Evolutionary conservation across 495 filamentous ascomycete species (phyloP).

Genomic region (Tuber umbilicatum): DNA sequence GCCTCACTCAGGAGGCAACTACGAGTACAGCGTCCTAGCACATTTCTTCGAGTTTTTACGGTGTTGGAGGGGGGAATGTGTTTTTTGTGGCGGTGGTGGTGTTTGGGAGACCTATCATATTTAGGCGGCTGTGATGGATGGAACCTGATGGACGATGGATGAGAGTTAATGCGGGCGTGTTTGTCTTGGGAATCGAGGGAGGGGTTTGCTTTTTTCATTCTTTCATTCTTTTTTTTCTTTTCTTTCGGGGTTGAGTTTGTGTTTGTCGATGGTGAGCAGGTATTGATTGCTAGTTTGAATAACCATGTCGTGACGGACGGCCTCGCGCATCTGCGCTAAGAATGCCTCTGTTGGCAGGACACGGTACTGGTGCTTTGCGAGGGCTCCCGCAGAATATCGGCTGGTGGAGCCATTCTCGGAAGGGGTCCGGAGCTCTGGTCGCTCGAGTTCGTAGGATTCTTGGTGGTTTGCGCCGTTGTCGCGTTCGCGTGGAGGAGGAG

Average conservation of each 20-base stretch:
- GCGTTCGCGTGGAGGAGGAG: neutral
- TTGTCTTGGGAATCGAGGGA: neutral
- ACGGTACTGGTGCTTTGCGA: neutral
- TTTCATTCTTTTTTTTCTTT: neutral
- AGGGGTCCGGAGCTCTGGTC: neutral
- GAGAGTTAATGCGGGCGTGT: neutral
- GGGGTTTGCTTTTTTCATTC: neutral
- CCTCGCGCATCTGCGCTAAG: neutral
- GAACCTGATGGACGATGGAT: neutral
- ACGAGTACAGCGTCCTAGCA: neutral
- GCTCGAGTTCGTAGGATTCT: neutral
- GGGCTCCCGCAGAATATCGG: neutral
- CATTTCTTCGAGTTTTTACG: neutral
- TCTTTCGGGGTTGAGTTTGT: neutral
- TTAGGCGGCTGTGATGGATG: neutral
- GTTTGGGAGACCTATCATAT: neutral
- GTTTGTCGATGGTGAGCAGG: neutral
- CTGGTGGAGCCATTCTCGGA: neutral
- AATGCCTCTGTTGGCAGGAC: neutral
- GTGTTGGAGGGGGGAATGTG: neutral
- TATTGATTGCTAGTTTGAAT: neutral
- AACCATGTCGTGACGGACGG: neutral
- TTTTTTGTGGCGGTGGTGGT: neutral
- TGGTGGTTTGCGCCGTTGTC: neutral
- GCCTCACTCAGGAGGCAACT: neutral